phyloP scores from a whole-genome alignment of 2,329 filamentous ascomycete species.

The Penicillium griseofulvum region DNA sequence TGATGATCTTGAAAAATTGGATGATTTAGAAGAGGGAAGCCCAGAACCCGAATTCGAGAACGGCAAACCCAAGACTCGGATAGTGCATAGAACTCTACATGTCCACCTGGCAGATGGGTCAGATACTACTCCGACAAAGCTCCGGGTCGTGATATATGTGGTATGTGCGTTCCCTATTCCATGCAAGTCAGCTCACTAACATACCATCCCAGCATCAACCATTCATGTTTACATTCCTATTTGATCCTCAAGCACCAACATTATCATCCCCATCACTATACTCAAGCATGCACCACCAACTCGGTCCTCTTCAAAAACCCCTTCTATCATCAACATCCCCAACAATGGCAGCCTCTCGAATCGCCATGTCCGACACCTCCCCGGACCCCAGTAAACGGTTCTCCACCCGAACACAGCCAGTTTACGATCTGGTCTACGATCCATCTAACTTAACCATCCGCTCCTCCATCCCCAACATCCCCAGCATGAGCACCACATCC shows the following conservation, averaged over 20 bases:
- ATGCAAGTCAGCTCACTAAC: constrained; percentile 5
- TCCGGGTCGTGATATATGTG: constrained; percentile 45
- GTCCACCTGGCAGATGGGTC: constrained; percentile 27
- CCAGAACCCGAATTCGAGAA: constrained; percentile 17
- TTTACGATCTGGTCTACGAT: constrained; percentile 63
- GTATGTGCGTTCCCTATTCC: constrained; percentile 24
- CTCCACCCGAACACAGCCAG: constrained; percentile 38
- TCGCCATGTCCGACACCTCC: constrained; percentile 32
- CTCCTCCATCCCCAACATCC: constrained; percentile 63
- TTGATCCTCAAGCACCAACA: constrained; percentile 43
- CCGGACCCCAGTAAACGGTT: constrained; percentile 33
- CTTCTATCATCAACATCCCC: constrained; percentile 49
- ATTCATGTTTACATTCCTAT: constrained; percentile 53
- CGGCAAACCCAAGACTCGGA: constrained; percentile 28
- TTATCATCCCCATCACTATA: constrained; percentile 47
- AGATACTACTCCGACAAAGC: constrained; percentile 21
- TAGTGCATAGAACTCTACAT: constrained; percentile 37
- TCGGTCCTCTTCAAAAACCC: constrained; percentile 48
- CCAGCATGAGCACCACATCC: constrained; percentile 46
- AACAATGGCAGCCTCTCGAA: constrained; percentile 39
- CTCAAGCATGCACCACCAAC: constrained; percentile 48
- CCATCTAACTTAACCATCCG: constrained; percentile 57
- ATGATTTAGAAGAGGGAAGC: constrained; percentile 30
- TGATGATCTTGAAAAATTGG: constrained; percentile 38
- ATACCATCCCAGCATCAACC: constrained; percentile 40